These are phyloP conservation scores for Pichiaceae sp. DNA, from an alignment of 1,139 yeast species.

Conservation along the genomic window DNA sequence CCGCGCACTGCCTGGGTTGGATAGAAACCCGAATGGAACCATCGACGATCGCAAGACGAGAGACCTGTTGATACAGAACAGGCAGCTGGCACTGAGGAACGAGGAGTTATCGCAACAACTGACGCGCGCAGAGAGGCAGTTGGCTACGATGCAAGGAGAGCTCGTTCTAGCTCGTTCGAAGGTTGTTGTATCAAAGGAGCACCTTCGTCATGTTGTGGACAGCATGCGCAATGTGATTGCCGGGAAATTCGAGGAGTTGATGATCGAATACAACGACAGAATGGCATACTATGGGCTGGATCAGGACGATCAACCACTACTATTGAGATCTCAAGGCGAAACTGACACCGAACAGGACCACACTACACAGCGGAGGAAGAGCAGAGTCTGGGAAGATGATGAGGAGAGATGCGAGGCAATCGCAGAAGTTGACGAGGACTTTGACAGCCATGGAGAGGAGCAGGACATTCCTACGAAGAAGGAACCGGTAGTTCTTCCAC, in stretches of 20 bases:
- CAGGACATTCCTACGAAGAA: slow-evolving; percentile 3
- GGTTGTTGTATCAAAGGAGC: slow-evolving; percentile 23
- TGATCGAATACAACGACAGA: slow-evolving; percentile 26
- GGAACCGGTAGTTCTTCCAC: slow-evolving; percentile 1
- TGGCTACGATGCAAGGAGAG: slow-evolving; percentile 39
- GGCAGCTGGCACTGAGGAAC: slow-evolving; percentile 47
- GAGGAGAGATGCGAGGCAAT: slow-evolving; percentile 6
- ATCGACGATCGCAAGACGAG: slow-evolving; percentile 6
- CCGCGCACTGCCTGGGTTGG: background rate
- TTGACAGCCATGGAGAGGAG: background rate
- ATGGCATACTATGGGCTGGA: slow-evolving; percentile 2
- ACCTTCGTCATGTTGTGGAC: slow-evolving; percentile 27
- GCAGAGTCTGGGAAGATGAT: slow-evolving; percentile 4
- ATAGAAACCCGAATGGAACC: background rate
- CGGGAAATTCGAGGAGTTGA: slow-evolving; percentile 36
- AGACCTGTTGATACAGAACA: slow-evolving; percentile 37
- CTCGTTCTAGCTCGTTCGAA: slow-evolving; percentile 32
- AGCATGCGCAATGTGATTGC: slow-evolving; percentile 33
- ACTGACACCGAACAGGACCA: background rate
- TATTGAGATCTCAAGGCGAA: slow-evolving; percentile 1
- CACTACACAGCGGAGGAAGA: slow-evolving; percentile 5
- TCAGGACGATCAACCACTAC: background rate
- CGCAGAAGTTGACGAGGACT: slow-evolving; percentile 5
- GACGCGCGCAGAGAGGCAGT: slow-evolving; percentile 40
- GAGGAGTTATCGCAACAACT: slow-evolving; percentile 40